Base-by-base conservation (phyloP, 2,329 filamentous ascomycete species). In the Leptographium radiaticola region DNA sequence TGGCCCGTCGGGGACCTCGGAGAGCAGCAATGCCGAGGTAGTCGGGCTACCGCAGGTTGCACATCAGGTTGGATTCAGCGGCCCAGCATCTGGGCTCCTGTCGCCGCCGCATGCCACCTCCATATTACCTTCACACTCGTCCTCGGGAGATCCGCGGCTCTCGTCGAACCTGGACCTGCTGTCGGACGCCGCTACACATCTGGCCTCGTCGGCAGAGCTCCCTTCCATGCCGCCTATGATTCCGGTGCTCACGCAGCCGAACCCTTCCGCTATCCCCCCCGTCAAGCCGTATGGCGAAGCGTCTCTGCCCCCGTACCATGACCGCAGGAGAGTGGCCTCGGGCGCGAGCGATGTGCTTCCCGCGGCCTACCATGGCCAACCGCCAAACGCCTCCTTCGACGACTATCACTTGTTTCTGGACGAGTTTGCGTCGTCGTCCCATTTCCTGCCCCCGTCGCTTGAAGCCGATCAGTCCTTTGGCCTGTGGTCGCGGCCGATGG, bases 341-440 rank as follows among this genome's bases (percentile, higher is more conserved):
- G 60, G 66, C 20, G 72, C 78, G 15, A 25, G 25, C 25, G 68
- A 67, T 2, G 64, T 69, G 7, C 64, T 77, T 52, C 62, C 70
- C 5, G 66, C 72, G 2, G 69, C 67, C 3, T 71, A 71, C 48
- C 60, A 67, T 1, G 65, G 66, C 10, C 69, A 71, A 49, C 65
- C 66, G 0, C 67, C 68, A 4, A 62, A 65, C 3, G 64, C 73
- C 1, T 62, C 66, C 1, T 76, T 77, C 56, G 76, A 80, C 54
- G 76, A 79, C 58, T 81, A 81, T 57, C 77, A 80, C 56, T 64
- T 80, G 13, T 81, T 82, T 55, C 65, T 81, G 52, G 79, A 81
- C 61, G 77, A 81, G 51, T 77, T 78, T 58, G 68, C 70, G 11
- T 67, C 74, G 1, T 74, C 76, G 9, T 74, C 76, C 0, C 75